phyloP scores from a whole-genome alignment of 495 filamentous ascomycete species.

The Aspergillus haitiensis region DNA sequence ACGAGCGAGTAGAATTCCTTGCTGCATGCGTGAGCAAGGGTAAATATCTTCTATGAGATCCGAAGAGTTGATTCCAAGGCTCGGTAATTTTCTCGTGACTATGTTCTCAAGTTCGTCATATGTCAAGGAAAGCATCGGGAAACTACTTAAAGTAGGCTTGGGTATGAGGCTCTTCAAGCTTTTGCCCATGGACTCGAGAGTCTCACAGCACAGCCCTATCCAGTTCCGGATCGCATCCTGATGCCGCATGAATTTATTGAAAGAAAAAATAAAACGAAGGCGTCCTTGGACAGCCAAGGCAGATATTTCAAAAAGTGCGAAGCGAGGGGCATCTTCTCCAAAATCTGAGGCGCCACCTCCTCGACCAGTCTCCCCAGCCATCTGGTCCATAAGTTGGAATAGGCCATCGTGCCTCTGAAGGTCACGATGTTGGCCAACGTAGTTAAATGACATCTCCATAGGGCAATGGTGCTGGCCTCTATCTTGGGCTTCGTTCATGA shows the following conservation, averaged over 20 bases:
- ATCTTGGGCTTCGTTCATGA: conserved; percentile 42
- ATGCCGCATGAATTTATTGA: conserved; percentile 59
- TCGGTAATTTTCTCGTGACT: conserved; percentile 42
- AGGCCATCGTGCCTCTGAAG: conserved; percentile 61
- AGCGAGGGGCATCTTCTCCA: conserved; percentile 55
- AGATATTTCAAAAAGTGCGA: conserved; percentile 65
- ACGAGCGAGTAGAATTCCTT: conserved; percentile 64
- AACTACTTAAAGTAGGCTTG: not conserved
- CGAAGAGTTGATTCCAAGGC: conserved; percentile 46
- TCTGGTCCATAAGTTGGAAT: conserved; percentile 55
- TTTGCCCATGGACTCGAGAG: conserved; percentile 2
- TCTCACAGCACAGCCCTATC: conserved; percentile 3
- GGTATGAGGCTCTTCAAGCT: not conserved
- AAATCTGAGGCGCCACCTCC: conserved; percentile 58
- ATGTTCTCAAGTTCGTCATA: conserved; percentile 57
- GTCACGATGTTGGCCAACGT: conserved; percentile 63
- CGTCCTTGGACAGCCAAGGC: conserved; percentile 58
- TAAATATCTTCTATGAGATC: conserved; percentile 61
- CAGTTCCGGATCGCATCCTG: conserved; percentile 50
- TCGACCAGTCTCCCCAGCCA: conserved; percentile 46
- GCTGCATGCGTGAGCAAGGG: conserved; percentile 66
- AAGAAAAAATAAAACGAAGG: conserved; percentile 62
- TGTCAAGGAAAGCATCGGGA: conserved; percentile 56
- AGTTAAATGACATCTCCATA: conserved; percentile 72
- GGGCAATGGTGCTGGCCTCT: conserved; percentile 52